Conservation (phyloP, 108 stramenopile genomes). For the Pinguiococcus pyrenoidosus region DNA sequence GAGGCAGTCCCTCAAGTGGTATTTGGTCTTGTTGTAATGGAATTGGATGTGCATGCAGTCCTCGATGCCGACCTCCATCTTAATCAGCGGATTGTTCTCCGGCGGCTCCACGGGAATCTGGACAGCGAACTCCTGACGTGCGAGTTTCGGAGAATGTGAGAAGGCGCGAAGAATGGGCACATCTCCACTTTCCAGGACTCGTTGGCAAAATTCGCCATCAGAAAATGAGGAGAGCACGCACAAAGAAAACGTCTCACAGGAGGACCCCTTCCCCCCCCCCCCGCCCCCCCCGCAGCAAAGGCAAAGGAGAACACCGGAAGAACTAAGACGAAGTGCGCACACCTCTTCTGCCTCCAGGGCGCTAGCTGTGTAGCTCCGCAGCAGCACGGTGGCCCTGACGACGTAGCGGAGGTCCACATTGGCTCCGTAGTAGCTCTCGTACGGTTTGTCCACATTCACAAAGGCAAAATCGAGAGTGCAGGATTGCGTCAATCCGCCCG, state of each 20-base stretch:
- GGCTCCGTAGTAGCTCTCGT: constrained; percentile 72
- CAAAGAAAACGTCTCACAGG: no score
- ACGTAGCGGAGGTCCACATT: constrained; percentile 93
- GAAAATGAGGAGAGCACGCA: no score
- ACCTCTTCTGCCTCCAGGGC: constrained; percentile 18
- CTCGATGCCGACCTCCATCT: constrained; percentile 99
- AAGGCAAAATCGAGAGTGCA: constrained; percentile 66
- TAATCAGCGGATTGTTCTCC: constrained; percentile 60
- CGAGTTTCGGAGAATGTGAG: no score
- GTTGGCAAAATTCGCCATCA: no score
- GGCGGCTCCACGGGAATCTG: constrained; percentile 20
- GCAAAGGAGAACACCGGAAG: no score
- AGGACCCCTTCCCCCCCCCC: no score
- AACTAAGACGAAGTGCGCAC: no score
- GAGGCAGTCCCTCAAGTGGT: constrained; percentile 88
- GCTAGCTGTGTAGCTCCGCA: constrained; percentile 63
- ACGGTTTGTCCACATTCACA: constrained; percentile 51
- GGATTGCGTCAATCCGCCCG: constrained; percentile 55
- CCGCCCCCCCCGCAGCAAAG: no score
- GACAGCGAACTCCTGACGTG: no score
- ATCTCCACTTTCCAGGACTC: no score
- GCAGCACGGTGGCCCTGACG: constrained; percentile 68
- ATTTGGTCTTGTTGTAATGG: constrained; percentile 79
- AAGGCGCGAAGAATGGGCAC: no score
- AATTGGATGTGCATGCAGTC: constrained; percentile 99